Evolutionary conservation across 345 rosid genomes (phyloP).

Genomic region (Aegle marmelos): DNA sequence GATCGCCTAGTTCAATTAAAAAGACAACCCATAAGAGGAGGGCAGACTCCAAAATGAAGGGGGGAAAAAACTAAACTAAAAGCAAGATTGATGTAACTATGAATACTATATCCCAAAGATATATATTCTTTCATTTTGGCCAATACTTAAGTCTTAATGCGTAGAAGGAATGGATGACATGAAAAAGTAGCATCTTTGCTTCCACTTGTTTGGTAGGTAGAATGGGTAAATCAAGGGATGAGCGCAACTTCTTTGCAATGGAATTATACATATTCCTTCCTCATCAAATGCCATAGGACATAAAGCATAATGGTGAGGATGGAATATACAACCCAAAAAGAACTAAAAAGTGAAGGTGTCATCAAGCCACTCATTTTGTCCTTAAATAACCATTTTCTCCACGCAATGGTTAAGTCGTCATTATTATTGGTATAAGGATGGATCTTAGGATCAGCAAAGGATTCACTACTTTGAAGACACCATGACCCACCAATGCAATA

Average conservation of each 20-base stretch:
- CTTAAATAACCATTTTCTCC: neutral
- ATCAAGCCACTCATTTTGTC: neutral
- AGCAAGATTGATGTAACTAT: neutral
- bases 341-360: neutral
- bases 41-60: neutral
- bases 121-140: neutral
- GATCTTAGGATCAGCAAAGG: neutral
- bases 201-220: neutral
- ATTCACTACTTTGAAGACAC: constrained; percentile 1
- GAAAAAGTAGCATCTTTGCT: neutral
- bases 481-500: neutral
- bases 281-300: neutral
- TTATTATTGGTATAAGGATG: neutral
- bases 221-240: neutral
- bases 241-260: neutral
- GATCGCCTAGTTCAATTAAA: constrained; percentile 54
- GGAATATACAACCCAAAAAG: neutral
- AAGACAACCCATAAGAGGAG: constrained; percentile 8
- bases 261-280: neutral
- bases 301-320: neutral
- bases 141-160: too few relatives aligned
- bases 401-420: too few relatives aligned
- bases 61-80: constrained; percentile 7
- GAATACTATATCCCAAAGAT: neutral
- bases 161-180: neutral